Conservation (phyloP, 2,329 filamentous ascomycete genomes). For the Epichloe gansuensis region DNA sequence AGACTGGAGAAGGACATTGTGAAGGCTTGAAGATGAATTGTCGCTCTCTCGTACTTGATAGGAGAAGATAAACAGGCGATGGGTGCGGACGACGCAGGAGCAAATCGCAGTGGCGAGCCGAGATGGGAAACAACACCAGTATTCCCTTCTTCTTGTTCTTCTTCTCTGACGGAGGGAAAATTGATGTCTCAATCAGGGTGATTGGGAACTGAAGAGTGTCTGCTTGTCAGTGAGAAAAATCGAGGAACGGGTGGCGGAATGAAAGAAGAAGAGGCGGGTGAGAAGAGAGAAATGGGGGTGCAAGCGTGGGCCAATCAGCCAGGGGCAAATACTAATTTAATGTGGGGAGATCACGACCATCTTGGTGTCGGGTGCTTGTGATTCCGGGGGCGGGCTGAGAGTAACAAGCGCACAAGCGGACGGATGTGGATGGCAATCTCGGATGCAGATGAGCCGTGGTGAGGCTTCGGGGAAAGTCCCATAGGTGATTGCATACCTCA, state of each 20-base stretch:
- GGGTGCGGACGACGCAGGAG: neutral
- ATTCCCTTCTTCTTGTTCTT: neutral
- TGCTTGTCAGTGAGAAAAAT: neutral
- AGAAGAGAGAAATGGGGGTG: neutral
- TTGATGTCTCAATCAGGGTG: neutral
- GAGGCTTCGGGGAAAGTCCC: neutral
- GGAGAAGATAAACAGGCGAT: neutral
- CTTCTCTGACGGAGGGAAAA: neutral
- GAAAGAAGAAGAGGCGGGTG: neutral
- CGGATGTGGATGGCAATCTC: neutral
- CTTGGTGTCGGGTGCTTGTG: neutral
- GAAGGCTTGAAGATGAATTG: neutral
- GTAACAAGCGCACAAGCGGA: neutral
- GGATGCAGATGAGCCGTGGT: neutral
- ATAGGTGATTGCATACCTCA: too few relatives aligned
- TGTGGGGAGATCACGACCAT: constrained; percentile 4
- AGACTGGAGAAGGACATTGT: constrained; percentile 56
- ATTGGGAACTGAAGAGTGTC: neutral
- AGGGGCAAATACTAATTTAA: constrained; percentile 19
- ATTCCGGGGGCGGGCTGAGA: neutral
- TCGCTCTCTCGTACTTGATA: too few relatives aligned
- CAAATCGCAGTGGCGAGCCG: neutral
- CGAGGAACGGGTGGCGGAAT: neutral
- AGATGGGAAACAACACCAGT: neutral
- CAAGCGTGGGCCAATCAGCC: constrained; percentile 14